Base-by-base conservation (phyloP, 306 rosid genomes). In the Cucurbita argyrosperma region DNA sequence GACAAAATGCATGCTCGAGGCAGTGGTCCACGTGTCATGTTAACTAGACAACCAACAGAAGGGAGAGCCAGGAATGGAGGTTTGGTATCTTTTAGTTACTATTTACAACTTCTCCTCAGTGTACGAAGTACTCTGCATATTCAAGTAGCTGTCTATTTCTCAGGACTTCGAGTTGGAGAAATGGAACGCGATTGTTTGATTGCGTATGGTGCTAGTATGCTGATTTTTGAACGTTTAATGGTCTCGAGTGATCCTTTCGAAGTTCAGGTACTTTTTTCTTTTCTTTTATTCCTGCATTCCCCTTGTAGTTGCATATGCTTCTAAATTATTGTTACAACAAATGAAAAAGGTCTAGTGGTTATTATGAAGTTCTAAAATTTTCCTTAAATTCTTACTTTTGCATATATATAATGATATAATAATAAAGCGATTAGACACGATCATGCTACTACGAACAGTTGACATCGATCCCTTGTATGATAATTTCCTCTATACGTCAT, bases 1-100 rank as follows among this genome's bases (percentile, higher is more conserved):
- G 98, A 94, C 81, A 94, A 94, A 88, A 90, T 94, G 90, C 97
- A 94, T 68, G 98, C 98, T 45, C 94, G 98, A 79, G 98, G 97
- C 16, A 83, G 62, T 58, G 98, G 98, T 38, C 96, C 92, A 8
- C 88, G 90, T 6, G 78, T 71, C 79, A 58, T 85, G 91, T 80
- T 94, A 43, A 89, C 95, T 66, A 86, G 98, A 79, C 96, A 94
- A 77, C 97, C 98, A 42, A 94, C 98, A 1, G 97, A 94, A 82
- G 97, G 98, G 76, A 90, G 89, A 83, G 92, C 95, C 70, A 88
- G 88, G 63, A 89, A 90, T 84, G 98, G 98, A 94, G 98, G 97
- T 92, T 66, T 53, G 45, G 7, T 42, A 21, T 79, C 67, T 75
- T 62, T 62, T 56, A 77, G 69, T 72, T 55, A 43, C 62, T 69